A percentile compares a stretch with the other conserved stretches of the same genome.
These are phyloP conservation scores for Sphenostylis stenocarpa DNA, from an alignment of 306 rosid species.

Conservation along the genomic window DNA sequence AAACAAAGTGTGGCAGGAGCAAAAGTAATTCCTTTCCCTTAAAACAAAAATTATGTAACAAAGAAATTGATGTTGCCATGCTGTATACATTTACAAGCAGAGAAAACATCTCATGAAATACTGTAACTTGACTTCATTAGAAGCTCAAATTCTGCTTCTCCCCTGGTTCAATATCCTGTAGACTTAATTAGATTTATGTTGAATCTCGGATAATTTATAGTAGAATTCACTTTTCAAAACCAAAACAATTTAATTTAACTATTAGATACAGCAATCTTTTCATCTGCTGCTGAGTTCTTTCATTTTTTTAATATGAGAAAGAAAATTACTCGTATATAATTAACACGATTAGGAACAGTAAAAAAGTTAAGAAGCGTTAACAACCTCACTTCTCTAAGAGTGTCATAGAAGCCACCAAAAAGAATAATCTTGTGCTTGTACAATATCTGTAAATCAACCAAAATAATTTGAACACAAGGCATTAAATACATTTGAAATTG, in stretches of 20 bases:
- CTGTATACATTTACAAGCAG: slow-evolving; percentile 4
- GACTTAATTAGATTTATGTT: not conserved
- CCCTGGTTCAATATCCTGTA: not conserved
- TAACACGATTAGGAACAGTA: not conserved
- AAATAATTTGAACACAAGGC: slow-evolving; percentile 19
- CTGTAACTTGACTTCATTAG: not conserved
- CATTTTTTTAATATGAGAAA: not conserved
- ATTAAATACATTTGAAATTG: not conserved
- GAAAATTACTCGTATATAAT: not conserved
- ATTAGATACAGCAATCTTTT: slow-evolving; percentile 2
- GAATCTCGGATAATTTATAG: not conserved
- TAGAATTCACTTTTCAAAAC: slow-evolving; percentile 4
- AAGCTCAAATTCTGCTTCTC: slow-evolving; percentile 14
- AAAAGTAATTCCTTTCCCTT: slow-evolving; percentile 4
- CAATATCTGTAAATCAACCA: slow-evolving; percentile 64
- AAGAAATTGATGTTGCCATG: not conserved
- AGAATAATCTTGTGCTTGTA: slow-evolving; percentile 98
- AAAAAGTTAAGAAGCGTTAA: slow-evolving; percentile 33
- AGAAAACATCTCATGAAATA: slow-evolving; percentile 15
- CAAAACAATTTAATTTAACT: not conserved
- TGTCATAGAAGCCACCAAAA: slow-evolving; percentile 98
- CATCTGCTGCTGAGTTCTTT: not conserved
- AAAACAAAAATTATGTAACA: not conserved
- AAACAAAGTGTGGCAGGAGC: slow-evolving; percentile 16
- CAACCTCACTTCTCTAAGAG: slow-evolving; percentile 99